Conservation (phyloP, 768 basidiomycete genomes). For the Mycena latifolia region DNA sequence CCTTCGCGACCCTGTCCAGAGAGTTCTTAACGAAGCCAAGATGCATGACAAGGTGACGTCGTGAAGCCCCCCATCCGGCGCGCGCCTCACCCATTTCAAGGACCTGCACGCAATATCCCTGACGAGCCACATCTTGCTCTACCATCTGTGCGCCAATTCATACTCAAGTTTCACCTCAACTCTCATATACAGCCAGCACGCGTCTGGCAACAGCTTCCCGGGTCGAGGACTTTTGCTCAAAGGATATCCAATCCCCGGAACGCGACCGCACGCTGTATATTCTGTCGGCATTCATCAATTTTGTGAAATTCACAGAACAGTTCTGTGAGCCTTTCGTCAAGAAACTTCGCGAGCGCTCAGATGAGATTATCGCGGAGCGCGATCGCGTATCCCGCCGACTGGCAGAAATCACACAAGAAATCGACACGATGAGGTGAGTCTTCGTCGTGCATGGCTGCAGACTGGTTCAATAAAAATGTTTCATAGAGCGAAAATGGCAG, state of each 20-base stretch:
- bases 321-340: conserved; percentile 70
- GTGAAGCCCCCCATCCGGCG: not conserved
- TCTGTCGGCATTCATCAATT: conserved; percentile 93
- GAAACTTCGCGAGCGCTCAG: conserved; percentile 71
- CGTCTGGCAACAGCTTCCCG: conserved; percentile 81
- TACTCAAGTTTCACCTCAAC: not conserved
- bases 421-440: conserved; percentile 69
- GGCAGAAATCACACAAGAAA: conserved; percentile 61
- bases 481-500: conserved; percentile 70
- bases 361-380: conserved; percentile 70
- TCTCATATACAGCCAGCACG: conserved; percentile 51
- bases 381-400: conserved; percentile 65
- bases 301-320: conserved; percentile 90
- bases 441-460: conserved; percentile 5
- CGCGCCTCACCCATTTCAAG: conserved; percentile 49
- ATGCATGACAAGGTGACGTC: conserved; percentile 67
- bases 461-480: no score
- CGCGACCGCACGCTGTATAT: conserved; percentile 78
- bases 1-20: conserved; percentile 70
- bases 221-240: conserved; percentile 81
- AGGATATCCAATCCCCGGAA: conserved; percentile 81
- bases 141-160: conserved; percentile 68
- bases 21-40: conserved; percentile 62
- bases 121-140: conserved; percentile 72
- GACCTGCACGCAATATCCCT: conserved; percentile 75